Evolutionary conservation across 106 monocot species (phyloP).

Genomic region (Dendrobium huoshanense): DNA sequence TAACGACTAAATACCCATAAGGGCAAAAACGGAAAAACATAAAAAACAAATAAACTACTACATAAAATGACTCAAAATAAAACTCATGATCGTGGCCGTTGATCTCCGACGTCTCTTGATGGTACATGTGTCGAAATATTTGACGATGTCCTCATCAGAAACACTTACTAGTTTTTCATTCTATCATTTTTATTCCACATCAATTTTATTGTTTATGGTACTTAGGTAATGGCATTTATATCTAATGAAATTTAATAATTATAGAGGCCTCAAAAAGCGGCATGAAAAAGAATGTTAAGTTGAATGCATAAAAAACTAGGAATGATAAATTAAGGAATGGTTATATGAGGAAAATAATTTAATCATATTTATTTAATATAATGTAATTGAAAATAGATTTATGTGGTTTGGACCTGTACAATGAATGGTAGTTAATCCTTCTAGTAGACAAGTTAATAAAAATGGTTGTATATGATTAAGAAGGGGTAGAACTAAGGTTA

Average conservation of each 20-base stretch:
- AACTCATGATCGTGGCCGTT: no score
- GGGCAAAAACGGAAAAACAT: no score
- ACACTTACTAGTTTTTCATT: not conserved
- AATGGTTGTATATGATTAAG: not conserved
- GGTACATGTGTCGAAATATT: no score
- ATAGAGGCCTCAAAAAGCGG: not conserved
- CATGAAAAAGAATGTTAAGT: not conserved
- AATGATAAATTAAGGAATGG: not conserved
- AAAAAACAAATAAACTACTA: no score
- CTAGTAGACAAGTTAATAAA: not conserved
- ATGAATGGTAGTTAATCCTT: not conserved
- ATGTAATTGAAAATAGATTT: not conserved
- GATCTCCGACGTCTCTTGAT: no score
- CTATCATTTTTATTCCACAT: not conserved
- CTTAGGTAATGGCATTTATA: not conserved
- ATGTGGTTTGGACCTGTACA: not conserved
- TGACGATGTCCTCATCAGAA: no score
- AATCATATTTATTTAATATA: not conserved
- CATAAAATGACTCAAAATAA: no score
- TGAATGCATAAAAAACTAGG: not conserved
- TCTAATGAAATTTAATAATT: not conserved
- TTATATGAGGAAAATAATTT: not conserved
- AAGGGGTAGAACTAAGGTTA: not conserved
- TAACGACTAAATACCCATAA: no score
- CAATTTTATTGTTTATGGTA: not conserved